Evolutionary conservation across 805 yeast species (phyloP).

Genomic region (Limtongozyma cylindracea): DNA sequence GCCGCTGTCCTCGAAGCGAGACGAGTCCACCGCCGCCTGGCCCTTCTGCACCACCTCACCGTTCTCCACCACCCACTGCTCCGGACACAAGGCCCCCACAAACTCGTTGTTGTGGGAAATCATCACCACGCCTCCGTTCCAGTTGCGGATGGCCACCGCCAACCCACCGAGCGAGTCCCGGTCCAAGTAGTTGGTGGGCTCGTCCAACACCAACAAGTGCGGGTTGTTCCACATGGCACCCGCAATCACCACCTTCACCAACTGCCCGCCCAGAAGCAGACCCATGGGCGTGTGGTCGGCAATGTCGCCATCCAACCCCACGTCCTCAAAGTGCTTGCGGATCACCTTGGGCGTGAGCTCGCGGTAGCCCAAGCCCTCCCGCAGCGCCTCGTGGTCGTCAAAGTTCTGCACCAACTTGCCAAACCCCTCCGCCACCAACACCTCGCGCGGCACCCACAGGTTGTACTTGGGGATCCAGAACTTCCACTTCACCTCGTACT

Average conservation of each 20-base stretch:
- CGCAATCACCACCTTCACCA: constrained; percentile 94
- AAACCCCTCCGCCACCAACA: constrained; percentile 18
- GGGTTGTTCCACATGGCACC: constrained; percentile 99
- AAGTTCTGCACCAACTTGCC: constrained; percentile 16
- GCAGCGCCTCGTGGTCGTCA: constrained; percentile 21
- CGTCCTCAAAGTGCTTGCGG: constrained; percentile 90
- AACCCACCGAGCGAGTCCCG: constrained; percentile 95
- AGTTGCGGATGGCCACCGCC: constrained; percentile 92
- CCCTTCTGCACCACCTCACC: constrained; percentile 79
- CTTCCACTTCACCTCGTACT: constrained; percentile 90
- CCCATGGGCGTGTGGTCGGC: constrained; percentile 98
- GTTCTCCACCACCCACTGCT: constrained; percentile 92
- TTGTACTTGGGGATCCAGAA: constrained; percentile 81
- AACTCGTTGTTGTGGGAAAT: constrained; percentile 94
- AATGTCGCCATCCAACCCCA: constrained; percentile 92
- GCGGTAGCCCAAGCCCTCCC: constrained; percentile 28
- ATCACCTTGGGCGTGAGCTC: constrained; percentile 67
- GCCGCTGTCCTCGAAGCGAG: constrained; percentile 31
- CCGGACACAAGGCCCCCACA: constrained; percentile 94
- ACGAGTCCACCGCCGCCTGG: constrained; percentile 42
- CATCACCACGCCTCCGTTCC: constrained; percentile 97
- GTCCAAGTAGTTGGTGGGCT: constrained; percentile 95
- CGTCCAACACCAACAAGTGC: constrained; percentile 85
- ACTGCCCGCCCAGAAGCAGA: constrained; percentile 91
- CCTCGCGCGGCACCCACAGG: constrained; percentile 79